These are phyloP conservation scores for Bombardia bombarda DNA, from an alignment of 495 filamentous ascomycete genomes.

Conservation along the genomic window DNA sequence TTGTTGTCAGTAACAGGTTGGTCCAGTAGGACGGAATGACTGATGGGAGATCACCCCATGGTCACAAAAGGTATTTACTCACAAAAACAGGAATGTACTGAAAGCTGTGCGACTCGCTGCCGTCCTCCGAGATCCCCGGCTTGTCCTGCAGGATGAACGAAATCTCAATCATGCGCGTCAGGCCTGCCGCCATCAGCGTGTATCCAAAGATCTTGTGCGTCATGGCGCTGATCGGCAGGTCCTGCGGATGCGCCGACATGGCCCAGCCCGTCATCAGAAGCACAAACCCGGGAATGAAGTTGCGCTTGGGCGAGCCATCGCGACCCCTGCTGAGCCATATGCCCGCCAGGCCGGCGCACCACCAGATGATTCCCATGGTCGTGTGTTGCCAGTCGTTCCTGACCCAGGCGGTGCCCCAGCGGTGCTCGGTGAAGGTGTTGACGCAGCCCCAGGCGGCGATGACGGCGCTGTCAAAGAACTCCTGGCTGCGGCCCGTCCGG, in stretches of 20 bases:
- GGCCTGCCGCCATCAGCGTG: conserved; percentile 84
- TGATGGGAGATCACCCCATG: too few species aligned
- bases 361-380: conserved; percentile 96
- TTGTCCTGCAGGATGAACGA: conserved; percentile 76
- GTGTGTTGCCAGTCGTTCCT: conserved; percentile 95
- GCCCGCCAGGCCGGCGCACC: conserved; percentile 83
- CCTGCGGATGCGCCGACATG: conserved; percentile 85
- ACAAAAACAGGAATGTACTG: conserved; percentile 90
- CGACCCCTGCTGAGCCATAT: conserved; percentile 83
- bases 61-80: too few species aligned
- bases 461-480: conserved; percentile 90
- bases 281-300: conserved; percentile 85
- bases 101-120: conserved; percentile 67
- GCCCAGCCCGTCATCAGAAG: conserved; percentile 91
- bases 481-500: conserved; percentile 79
- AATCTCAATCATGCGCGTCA: conserved; percentile 83
- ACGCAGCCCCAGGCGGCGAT: conserved; percentile 85
- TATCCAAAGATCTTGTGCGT: conserved; percentile 92
- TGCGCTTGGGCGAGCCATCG: conserved; percentile 80
- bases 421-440: conserved; percentile 97
- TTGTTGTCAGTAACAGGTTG: too few species aligned
- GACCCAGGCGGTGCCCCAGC: conserved; percentile 88
- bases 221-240: conserved; percentile 73
- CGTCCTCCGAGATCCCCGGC: conserved; percentile 46
- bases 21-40: too few species aligned